A percentile compares a stretch with the other conserved stretches of the same genome.
Conservation (phyloP, 129 eudicot species). For the Sambucus nigra region DNA sequence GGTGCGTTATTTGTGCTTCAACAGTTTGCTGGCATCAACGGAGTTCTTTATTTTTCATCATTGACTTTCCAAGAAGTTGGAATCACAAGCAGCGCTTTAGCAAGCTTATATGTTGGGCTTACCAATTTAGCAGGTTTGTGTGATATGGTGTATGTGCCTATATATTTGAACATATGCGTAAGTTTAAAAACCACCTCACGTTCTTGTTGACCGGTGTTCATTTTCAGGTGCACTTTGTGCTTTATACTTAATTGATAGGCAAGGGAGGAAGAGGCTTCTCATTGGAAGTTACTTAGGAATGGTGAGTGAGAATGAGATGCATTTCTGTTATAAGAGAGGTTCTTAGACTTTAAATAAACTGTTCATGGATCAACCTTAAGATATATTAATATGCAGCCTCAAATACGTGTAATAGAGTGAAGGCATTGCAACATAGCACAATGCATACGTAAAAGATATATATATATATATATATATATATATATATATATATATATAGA, state of each 20-base stretch:
- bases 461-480: too few relatives aligned
- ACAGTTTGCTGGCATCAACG: slow-evolving; percentile 88
- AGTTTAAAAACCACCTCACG: not conserved
- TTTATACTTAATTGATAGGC: slow-evolving; percentile 65
- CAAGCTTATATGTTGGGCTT: slow-evolving; percentile 74
- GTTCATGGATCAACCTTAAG: not conserved
- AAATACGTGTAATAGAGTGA: not conserved
- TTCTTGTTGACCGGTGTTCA: slow-evolving; percentile 7
- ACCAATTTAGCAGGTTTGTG: slow-evolving; percentile 82
- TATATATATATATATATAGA: too few relatives aligned
- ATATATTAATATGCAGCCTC: not conserved
- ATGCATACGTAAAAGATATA: too few relatives aligned
- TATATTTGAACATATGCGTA: not conserved
- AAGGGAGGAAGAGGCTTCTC: slow-evolving; percentile 66
- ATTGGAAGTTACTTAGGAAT: slow-evolving; percentile 85
- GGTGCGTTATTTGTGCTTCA: slow-evolving; percentile 71
- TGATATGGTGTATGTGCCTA: not conserved
- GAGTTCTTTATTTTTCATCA: slow-evolving; percentile 83
- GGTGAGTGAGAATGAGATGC: slow-evolving; percentile 28
- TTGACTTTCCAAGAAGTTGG: slow-evolving; percentile 81
- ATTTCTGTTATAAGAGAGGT: too few relatives aligned
- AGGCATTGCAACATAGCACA: not conserved
- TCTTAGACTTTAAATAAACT: not conserved
- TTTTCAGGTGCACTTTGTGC: slow-evolving; percentile 74
- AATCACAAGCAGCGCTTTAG: slow-evolving; percentile 67